Base-by-base conservation (phyloP, 2,329 filamentous ascomycete genomes). In the Pleochaeta shiraiana region DNA sequence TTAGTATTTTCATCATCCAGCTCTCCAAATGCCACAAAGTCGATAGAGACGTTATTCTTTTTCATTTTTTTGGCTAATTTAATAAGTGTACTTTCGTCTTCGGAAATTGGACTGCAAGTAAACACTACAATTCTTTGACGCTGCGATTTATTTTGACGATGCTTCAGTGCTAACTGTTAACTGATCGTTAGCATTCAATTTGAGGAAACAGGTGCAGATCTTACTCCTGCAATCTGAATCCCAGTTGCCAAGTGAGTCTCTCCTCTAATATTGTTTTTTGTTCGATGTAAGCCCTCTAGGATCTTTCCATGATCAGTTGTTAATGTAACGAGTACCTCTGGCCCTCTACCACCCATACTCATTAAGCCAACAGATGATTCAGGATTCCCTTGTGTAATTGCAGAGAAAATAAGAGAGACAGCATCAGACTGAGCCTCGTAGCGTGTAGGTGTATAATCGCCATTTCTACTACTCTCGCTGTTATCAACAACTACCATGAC, bases 401-500 rank as follows among this genome's bases (percentile, higher is more conserved):
- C 89, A 74, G 91, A 90, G 79, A 97, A 97, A 72, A 97, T 86
- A 72, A 96, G 85, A 76, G 88, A 93, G 72, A 95, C 90, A 65
- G 92, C 91, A 76, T 98, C 93, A 70, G 89, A 82, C 81, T 98
- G 93, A 71, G 93, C 90, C 77, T 96, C 90, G 81, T 91, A 98
- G 76, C 93, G 85, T 70, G 91, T 95, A 66, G 93, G 92, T 73
- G 88, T 87, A 75, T 81, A 82, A 76, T 98, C 93, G 74, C 95
- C 93, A 77, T 98, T 98, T 74, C 93, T 85, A 79, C 90, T 95
- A 79, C 88, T 91, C 79, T 98, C 93, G 79, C 91, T 96, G 81
- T 97, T 98, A 82, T 98, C 93, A 73, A 97, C 90, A 81, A 97
- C 86, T 76, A 98, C 89, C 91, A 98, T 97, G 68, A 95, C 95